Conservation (phyloP, 2,329 filamentous ascomycete genomes). For the Xylariaceae sp. region DNA sequence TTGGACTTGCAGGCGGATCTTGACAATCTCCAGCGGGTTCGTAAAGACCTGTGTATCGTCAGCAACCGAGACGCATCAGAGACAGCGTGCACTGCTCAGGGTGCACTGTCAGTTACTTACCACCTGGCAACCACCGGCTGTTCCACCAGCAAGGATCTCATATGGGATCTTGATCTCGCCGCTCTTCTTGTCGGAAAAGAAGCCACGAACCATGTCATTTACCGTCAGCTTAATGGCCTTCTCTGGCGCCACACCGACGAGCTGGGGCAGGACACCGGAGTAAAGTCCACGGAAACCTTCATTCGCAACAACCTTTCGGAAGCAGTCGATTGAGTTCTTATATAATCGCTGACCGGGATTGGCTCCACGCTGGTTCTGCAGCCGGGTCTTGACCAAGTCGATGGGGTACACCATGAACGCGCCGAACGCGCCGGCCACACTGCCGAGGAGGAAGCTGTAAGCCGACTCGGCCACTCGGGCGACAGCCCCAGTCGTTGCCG, state of each 20-base stretch:
- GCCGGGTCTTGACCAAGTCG: constrained; percentile 94
- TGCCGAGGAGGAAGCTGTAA: constrained; percentile 88
- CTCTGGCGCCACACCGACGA: constrained; percentile 96
- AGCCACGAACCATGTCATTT: constrained; percentile 81
- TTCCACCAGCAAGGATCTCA: constrained; percentile 83
- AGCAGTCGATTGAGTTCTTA: constrained; percentile 96
- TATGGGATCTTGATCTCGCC: constrained; percentile 64
- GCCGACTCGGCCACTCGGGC: constrained; percentile 66
- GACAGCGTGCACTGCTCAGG: background rate
- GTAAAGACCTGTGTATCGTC: constrained; percentile 64
- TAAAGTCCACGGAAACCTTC: constrained; percentile 88
- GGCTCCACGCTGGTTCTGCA: constrained; percentile 90
- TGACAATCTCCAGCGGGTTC: constrained; percentile 97
- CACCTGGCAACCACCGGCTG: constrained; percentile 91
- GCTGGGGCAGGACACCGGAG: constrained; percentile 88
- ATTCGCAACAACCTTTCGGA: constrained; percentile 85
- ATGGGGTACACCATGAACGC: constrained; percentile 99
- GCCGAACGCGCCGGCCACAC: constrained; percentile 89
- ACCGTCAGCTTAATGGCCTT: constrained; percentile 99
- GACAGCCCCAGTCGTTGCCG: constrained; percentile 53
- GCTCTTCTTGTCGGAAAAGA: constrained; percentile 67
- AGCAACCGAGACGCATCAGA: constrained; percentile 10
- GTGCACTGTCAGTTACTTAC: constrained; percentile 50
- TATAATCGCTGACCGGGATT: constrained; percentile 84
- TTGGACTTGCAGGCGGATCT: constrained; percentile 96